Evolutionary conservation across 2,329 filamentous ascomycete genomes (phyloP), one percentile per base, ranked within the genome.

Genomic region (Neopestalotiopsis sp.): DNA sequence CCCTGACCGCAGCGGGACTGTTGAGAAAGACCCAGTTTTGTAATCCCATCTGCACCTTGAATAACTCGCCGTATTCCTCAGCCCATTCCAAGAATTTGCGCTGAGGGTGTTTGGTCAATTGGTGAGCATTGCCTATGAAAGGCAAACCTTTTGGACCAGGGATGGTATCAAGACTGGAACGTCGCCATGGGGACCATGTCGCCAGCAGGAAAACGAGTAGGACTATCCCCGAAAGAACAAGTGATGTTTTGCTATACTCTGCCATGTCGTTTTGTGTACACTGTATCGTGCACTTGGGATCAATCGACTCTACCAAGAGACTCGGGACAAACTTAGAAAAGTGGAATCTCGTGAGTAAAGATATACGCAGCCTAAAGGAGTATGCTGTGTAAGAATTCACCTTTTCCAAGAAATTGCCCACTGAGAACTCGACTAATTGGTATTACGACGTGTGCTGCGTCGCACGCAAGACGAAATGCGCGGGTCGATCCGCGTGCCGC

Each of bases 101-200:
- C 28, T 62, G 59, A 9, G 59, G 59, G n/a, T 34, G n/a, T 40
- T 32, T 34, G 14, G 20, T 32, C 28, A 62, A 32, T 38, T 62
- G 59, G 30, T 62, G 59, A 17, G 30, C n/a, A 40, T 62, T 62
- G 59, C 59, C 59, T 62, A 62, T 62, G 12, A 62, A 38, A 20
- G 59, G 59, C 59, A 62, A 6, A 14, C 59, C 59, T 62, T 62
- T 62, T 5, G 59, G 59, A 38, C 59, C 59, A 17, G 59, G 59
- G 7, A 58, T 58, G 6, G 56, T 58, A 9, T 58, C 28, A 30
- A 58, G 56, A 28, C 17, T 14, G 5, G 6, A 10, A 28, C 56
- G 20, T 14, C 12, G 56, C 56, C 56, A 49, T 14, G 42, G 42
- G 4, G 4, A 49, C 9, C 42, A 49, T 49, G 42, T 58, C 2